Base-by-base conservation (phyloP, 2,329 filamentous ascomycete species). In the Colletotrichum filicis region DNA sequence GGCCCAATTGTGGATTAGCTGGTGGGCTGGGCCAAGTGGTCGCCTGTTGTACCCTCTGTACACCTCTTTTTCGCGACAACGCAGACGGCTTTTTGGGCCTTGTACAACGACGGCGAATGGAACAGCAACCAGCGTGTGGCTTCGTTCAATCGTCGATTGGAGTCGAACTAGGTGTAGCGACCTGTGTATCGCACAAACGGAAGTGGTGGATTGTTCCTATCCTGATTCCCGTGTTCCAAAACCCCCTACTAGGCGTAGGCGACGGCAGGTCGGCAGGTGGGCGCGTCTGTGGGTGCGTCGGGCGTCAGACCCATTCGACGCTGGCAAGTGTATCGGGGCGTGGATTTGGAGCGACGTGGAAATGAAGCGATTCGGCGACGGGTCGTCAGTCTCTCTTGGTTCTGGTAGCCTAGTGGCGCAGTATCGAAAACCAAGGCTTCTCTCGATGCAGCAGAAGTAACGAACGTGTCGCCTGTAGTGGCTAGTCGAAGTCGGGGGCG, bases 1-100 rank as follows among this genome's bases (percentile, higher is more conserved):
- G 82, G 79, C 76, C 82, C 82, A 77, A 79, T 82, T 81, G 77
- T 76, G 80, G 82, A 76, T 79, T 82, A 83, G 79, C 42, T 77
- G 66, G 70, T 73, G 78, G 79, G 77, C 76, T 78, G 75, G 42
- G 79, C 75, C 77, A 76, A 80, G 78, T 79, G 42, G 57, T 72
- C 67, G 68, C 67, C 62, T 72, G 63, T 55, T 66, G 68, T 70
- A 57, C 57, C 62, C 68, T 74, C 62, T 74, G 71, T 72, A 68
- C 71, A 67, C 71, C 68, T 53, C 49, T 69, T 52, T 72, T 52
- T 71, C 62, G 49, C 62, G 57, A 74, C 68, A 62, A 53, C 57
- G 58, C 62, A 73, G 52, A 66, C 49, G 61, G 61, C 67, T 32
- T 42, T 26, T 26, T 53, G 37, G 37, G 71, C 62, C 57, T 72